These are phyloP conservation scores for Penicillium sp. DNA, from an alignment of 2,329 filamentous ascomycete species.

Conservation along the genomic window DNA sequence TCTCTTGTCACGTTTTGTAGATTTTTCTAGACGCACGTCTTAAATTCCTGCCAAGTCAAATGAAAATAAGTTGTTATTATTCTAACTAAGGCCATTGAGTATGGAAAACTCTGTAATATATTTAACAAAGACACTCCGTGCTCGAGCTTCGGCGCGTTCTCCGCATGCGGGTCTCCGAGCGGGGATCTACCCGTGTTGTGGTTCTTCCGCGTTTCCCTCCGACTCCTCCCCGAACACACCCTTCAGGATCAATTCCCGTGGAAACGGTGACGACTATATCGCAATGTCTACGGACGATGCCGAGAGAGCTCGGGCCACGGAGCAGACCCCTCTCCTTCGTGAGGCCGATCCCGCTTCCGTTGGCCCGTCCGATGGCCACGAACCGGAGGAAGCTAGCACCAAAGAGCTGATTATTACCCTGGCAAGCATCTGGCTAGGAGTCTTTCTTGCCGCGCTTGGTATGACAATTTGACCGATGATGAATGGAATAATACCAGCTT, in stretches of 20 bases:
- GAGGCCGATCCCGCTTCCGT: constrained; percentile 16
- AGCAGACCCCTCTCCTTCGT: constrained; percentile 33
- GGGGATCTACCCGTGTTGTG: background rate
- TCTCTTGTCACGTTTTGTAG: too few species aligned
- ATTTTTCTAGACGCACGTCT: too few species aligned
- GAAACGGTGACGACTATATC: background rate
- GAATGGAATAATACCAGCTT: background rate
- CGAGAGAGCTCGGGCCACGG: constrained; percentile 19
- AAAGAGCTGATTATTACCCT: constrained; percentile 50
- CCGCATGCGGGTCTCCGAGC: background rate
- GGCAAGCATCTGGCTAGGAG: constrained; percentile 52
- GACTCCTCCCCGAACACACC: background rate
- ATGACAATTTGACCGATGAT: background rate
- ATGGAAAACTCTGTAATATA: background rate
- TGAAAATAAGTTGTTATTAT: too few species aligned
- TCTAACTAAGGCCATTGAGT: too few species aligned
- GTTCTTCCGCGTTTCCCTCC: background rate
- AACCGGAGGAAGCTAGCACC: constrained; percentile 47
- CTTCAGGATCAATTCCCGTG: background rate
- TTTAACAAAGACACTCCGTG: background rate
- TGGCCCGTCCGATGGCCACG: constrained; percentile 9
- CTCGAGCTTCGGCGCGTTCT: background rate
- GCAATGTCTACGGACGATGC: constrained; percentile 8
- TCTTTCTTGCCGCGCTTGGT: constrained; percentile 58
- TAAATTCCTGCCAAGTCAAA: background rate